phyloP scores from a whole-genome alignment of 1,284 basidiomycete genomes.

The Malassezia brasiliensis region DNA sequence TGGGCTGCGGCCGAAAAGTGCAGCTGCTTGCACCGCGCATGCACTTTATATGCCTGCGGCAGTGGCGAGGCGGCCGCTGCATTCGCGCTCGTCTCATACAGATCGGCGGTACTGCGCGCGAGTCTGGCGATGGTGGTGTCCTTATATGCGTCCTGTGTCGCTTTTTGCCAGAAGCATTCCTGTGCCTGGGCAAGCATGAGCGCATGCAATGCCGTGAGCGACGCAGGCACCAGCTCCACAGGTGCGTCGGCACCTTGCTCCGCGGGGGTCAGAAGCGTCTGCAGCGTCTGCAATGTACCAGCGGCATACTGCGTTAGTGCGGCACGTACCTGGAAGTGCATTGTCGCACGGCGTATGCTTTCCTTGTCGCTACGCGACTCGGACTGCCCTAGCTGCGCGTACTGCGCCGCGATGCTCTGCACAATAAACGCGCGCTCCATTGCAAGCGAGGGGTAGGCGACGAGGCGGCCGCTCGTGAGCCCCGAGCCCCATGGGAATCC shows the following conservation, averaged over 20 bases:
- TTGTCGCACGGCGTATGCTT: conserved; percentile 36
- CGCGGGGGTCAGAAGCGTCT: conserved; percentile 7
- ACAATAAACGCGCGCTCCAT: conserved; percentile 32
- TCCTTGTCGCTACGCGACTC: conserved; percentile 34
- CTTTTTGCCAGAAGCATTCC: conserved; percentile 92
- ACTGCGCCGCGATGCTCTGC: conserved; percentile 28
- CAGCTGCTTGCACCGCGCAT: conserved; percentile 68
- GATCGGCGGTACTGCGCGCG: conserved; percentile 58
- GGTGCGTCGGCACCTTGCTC: background rate
- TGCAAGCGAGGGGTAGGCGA: background rate
- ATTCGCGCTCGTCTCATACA: conserved; percentile 27
- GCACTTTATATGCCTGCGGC: conserved; percentile 65
- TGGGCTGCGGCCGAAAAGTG: conserved; percentile 88
- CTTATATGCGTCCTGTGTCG: conserved; percentile 67
- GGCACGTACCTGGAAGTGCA: conserved; percentile 22
- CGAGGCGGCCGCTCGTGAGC: background rate
- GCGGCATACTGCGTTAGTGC: conserved; percentile 24
- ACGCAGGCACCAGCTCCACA: conserved; percentile 52
- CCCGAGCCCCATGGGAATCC: conserved; percentile 30
- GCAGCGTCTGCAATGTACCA: conserved; percentile 27
- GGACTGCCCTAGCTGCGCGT: conserved; percentile 24
- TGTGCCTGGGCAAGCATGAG: conserved; percentile 90
- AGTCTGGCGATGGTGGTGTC: conserved; percentile 78
- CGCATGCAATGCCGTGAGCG: conserved; percentile 59
- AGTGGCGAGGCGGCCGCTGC: conserved; percentile 11